Percentiles rank a stretch among this genome's conserved stretches.
These are phyloP conservation scores for Malus asiatica DNA, from an alignment of 306 rosid species.

Conservation along the genomic window DNA sequence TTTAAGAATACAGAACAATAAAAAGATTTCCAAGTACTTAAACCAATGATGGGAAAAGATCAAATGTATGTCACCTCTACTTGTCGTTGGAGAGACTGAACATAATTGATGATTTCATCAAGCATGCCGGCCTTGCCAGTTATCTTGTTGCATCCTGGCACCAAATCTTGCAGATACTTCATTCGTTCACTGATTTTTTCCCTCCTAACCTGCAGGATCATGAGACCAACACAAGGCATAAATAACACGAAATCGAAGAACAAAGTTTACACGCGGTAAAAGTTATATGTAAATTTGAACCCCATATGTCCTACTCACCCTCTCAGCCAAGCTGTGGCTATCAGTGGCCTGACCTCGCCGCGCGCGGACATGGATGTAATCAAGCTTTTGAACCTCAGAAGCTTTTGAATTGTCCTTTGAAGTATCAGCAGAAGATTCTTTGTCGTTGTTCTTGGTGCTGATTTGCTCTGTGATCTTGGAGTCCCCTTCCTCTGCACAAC, in stretches of 20 bases:
- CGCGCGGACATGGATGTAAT: slow-evolving; percentile 87
- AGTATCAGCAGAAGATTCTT: slow-evolving; percentile 46
- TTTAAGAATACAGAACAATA: slow-evolving; percentile 2
- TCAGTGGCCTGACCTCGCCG: slow-evolving; percentile 97
- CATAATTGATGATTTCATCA: slow-evolving; percentile 92
- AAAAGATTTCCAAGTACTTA: background rate
- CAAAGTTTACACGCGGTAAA: background rate
- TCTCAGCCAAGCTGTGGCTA: slow-evolving; percentile 92
- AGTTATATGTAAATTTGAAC: background rate
- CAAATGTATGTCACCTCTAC: slow-evolving; percentile 52
- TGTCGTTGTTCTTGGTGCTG: slow-evolving; percentile 33
- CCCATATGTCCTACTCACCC: slow-evolving; percentile 40
- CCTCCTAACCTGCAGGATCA: slow-evolving; percentile 68
- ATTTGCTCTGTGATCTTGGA: slow-evolving; percentile 53
- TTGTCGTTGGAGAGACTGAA: slow-evolving; percentile 82
- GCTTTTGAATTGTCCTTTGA: slow-evolving; percentile 74
- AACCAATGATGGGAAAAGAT: background rate
- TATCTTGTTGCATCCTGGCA: slow-evolving; percentile 93
- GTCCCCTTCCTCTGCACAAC: slow-evolving; percentile 52
- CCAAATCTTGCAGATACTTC: slow-evolving; percentile 93
- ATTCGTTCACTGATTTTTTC: slow-evolving; percentile 94
- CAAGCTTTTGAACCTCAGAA: slow-evolving; percentile 71
- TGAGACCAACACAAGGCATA: background rate
- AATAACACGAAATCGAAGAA: background rate
- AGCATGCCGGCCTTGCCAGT: slow-evolving; percentile 99